Percentiles rank a stretch among this genome's conserved stretches.
These are phyloP conservation scores for Cunninghamia lanceolata DNA, from an alignment of 75 land plant species.

Conservation along the genomic window DNA sequence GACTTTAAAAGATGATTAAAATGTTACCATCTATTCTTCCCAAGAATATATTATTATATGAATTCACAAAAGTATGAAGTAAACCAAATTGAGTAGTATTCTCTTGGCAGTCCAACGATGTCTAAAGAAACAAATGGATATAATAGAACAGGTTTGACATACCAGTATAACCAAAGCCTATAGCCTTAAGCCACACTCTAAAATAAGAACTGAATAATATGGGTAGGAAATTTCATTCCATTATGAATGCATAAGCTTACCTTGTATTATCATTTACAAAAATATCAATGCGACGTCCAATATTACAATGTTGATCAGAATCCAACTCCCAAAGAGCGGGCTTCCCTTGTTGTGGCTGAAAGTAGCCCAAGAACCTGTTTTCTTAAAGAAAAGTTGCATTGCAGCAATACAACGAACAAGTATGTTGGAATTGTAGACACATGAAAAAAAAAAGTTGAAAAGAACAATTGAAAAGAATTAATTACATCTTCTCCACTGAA, in stretches of 20 bases:
- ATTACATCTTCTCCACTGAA: background rate
- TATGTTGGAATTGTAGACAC: background rate
- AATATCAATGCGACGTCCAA: conserved; percentile 29
- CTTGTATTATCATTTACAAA: conserved; percentile 29
- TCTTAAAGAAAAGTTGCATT: background rate
- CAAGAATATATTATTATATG: background rate
- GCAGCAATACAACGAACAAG: conserved; percentile 8
- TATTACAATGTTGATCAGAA: conserved; percentile 55
- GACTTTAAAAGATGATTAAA: background rate
- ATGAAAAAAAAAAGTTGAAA: background rate
- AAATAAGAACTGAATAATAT: background rate
- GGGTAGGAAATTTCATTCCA: background rate
- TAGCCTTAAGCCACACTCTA: background rate
- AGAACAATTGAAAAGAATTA: background rate
- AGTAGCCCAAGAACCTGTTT: conserved; percentile 73
- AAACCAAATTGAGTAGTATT: background rate
- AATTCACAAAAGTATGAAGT: background rate
- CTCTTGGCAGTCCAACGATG: background rate
- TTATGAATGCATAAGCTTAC: conserved; percentile 14
- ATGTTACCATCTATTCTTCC: background rate
- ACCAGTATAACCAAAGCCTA: background rate
- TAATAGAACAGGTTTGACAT: background rate
- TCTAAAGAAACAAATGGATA: background rate
- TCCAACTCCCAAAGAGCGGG: conserved; percentile 78
- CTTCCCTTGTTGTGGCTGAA: conserved; percentile 66